A percentile compares a stretch with the other conserved stretches of the same genome.
phyloP scores from a whole-genome alignment of 306 rosid species.

The Morella rubra region DNA sequence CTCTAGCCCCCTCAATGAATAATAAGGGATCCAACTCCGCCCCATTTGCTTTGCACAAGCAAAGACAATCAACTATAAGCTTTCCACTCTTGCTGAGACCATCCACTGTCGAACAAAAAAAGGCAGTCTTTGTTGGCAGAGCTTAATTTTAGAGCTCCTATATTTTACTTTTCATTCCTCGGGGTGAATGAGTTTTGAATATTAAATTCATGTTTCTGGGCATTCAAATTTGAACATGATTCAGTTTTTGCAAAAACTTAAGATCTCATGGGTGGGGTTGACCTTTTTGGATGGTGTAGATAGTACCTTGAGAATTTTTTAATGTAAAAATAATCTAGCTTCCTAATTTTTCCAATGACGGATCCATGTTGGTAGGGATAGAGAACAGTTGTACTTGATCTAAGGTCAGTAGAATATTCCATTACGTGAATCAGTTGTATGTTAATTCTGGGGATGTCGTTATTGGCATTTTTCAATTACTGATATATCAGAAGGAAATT shows the following conservation, averaged over 20 bases:
- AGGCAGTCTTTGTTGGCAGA: not conserved
- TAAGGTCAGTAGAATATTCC: not conserved
- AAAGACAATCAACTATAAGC: not conserved
- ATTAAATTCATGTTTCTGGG: not conserved
- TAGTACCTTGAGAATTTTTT: not conserved
- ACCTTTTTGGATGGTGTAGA: not conserved
- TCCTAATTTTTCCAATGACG: not conserved
- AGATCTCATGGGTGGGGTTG: not conserved
- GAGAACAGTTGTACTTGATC: not conserved
- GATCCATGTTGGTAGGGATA: not conserved
- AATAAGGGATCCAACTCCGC: not conserved
- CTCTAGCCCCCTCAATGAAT: not conserved
- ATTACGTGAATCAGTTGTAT: not conserved
- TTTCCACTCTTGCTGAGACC: no score
- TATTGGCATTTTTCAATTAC: no score
- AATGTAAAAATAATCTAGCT: not conserved
- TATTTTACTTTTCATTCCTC: no score
- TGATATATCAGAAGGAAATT: no score
- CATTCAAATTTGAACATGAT: not conserved
- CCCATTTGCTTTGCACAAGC: not conserved
- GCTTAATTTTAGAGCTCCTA: not conserved
- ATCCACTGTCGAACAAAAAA: not conserved
- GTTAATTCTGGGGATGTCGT: not conserved
- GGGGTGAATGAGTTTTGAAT: not conserved
- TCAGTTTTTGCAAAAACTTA: not conserved